phyloP scores from a whole-genome alignment of 768 basidiomycete genomes.

The Rhodocollybia butyracea region DNA sequence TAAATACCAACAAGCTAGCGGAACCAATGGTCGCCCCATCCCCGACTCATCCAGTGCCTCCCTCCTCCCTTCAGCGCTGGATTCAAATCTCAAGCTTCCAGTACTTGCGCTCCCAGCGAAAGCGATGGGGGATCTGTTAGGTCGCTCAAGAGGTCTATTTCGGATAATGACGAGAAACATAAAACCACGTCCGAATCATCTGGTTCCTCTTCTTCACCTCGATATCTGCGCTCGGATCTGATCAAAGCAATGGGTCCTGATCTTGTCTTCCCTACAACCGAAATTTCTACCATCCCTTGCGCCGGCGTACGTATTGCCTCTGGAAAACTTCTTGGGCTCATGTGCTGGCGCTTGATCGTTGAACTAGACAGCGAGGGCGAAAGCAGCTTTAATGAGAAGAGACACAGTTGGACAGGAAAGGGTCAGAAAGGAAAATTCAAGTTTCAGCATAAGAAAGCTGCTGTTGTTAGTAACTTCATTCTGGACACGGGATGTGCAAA shows the following conservation, averaged over 20 bases:
- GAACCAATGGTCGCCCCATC: neutral
- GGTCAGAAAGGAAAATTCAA: neutral
- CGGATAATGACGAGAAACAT: neutral
- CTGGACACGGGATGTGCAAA: slow-evolving; percentile 20
- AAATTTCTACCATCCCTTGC: slow-evolving; percentile 21
- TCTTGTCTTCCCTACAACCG: slow-evolving; percentile 15
- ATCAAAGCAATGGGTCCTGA: slow-evolving; percentile 20
- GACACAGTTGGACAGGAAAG: neutral
- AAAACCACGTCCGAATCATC: neutral
- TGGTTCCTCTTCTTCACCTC: neutral
- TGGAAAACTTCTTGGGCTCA: slow-evolving; percentile 19
- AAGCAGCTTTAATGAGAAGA: neutral
- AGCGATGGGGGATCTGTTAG: neutral
- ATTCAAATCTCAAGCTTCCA: neutral
- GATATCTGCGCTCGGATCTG: slow-evolving; percentile 15
- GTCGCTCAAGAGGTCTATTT: neutral
- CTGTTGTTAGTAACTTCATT: slow-evolving; percentile 21
- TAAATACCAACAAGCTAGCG: slow-evolving; percentile 1
- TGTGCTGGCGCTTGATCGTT: slow-evolving; percentile 24
- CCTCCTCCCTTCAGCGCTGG: neutral
- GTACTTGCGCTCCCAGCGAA: neutral
- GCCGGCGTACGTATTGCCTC: slow-evolving; percentile 23
- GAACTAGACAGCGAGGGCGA: neutral
- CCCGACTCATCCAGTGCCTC: neutral
- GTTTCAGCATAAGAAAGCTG: neutral